These are phyloP conservation scores for Carex sylvatica DNA, from an alignment of 202 grass and related monocot genomes.

Conservation along the genomic window DNA sequence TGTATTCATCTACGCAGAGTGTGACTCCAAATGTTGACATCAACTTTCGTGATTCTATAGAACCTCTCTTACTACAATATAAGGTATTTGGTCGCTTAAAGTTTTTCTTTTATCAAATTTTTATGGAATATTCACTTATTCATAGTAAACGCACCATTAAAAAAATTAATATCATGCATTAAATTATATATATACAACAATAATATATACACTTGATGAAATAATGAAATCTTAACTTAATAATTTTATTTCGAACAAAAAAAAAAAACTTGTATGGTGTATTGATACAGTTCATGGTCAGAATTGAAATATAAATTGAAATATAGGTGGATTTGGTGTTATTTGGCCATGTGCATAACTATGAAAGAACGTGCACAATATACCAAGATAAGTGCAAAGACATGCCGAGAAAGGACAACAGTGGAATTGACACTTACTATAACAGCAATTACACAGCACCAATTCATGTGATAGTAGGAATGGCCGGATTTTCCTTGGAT, in stretches of 20 bases:
- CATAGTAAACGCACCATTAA: not conserved
- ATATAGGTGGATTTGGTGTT: constrained; percentile 69
- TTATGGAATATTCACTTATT: not conserved
- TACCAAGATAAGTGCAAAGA: constrained; percentile 45
- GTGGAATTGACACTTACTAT: constrained; percentile 66
- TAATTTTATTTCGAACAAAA: not conserved
- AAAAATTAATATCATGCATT: too few species aligned
- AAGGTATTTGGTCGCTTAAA: constrained; percentile 35
- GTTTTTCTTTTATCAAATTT: not conserved
- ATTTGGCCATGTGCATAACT: constrained; percentile 88
- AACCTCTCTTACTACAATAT: constrained; percentile 58
- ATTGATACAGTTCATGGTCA: not conserved
- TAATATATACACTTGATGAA: not conserved
- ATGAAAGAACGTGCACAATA: constrained; percentile 73
- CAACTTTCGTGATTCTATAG: constrained; percentile 46
- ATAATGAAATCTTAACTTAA: not conserved
- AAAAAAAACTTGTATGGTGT: not conserved
- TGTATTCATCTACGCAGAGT: constrained; percentile 55
- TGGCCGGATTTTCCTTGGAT: constrained; percentile 64
- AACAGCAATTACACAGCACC: constrained; percentile 69
- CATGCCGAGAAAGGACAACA: constrained; percentile 50
- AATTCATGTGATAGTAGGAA: constrained; percentile 67
- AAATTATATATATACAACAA: not conserved
- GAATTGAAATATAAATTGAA: not conserved
- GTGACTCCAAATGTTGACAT: constrained; percentile 44